Percentiles rank a stretch among this genome's conserved stretches.
These are phyloP conservation scores for Paramecium octaurelia DNA, from an alignment of 73 alveolate species.

Conservation along the genomic window DNA sequence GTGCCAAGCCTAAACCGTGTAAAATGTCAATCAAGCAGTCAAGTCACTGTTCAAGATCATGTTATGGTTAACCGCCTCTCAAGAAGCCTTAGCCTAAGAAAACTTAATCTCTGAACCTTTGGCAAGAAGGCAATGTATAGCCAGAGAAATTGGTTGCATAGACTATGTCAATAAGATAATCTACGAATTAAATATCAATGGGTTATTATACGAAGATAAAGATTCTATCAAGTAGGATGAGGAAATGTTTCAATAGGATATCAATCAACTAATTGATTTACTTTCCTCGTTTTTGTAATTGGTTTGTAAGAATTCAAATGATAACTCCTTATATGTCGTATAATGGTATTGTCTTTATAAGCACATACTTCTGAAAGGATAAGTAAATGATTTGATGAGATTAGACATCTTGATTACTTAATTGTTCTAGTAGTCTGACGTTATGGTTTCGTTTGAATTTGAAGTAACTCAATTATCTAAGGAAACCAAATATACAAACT, in stretches of 20 bases:
- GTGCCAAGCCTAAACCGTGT: neutral
- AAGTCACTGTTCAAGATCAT: neutral
- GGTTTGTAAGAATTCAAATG: slow-evolving; percentile 2
- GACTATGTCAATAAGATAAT: neutral
- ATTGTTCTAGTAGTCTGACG: neutral
- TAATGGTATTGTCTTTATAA: slow-evolving; percentile 35
- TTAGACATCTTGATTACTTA: neutral
- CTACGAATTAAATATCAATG: slow-evolving; percentile 11
- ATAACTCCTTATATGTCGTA: neutral
- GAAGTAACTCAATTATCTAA: neutral
- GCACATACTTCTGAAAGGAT: neutral
- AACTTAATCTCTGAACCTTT: slow-evolving; percentile 1
- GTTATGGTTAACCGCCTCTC: neutral
- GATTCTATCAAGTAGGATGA: neutral
- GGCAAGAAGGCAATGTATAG: neutral
- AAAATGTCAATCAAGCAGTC: neutral
- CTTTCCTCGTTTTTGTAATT: slow-evolving; percentile 19
- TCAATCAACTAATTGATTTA: neutral
- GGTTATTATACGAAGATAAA: neutral
- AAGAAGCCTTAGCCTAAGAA: neutral
- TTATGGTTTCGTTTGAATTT: slow-evolving; percentile 4
- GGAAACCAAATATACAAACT: neutral
- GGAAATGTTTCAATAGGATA: neutral
- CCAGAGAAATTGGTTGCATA: slow-evolving; percentile 29
- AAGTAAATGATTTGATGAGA: slow-evolving; percentile 31